Evolutionary conservation across 305 asterid species (phyloP), one percentile per base, ranked within the genome.

Genomic region (Stenogyne calaminthoides): DNA sequence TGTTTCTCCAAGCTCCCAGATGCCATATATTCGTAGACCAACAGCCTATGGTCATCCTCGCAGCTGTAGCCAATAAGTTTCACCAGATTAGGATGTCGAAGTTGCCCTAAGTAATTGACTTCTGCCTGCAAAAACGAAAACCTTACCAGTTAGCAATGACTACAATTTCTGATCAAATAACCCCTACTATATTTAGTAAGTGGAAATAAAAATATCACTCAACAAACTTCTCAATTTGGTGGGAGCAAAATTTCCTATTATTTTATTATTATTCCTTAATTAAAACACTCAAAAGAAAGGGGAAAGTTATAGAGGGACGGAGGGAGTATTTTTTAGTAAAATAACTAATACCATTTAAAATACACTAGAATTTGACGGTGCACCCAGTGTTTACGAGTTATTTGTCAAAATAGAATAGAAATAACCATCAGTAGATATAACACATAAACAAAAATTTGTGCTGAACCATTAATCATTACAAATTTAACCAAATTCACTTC

Each of bases 1-100:
- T 89, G 94, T 72, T 84, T 89, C 84, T 93, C 98, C 76, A 93
- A 79, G 96, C 95, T 93, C 77, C 98, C 97, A 40, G 92, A 87
- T 32, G 89, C 93, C 97, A 93, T 87, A 72, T 88, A 93, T 79
- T 93, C 98, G 78, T 91, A 93, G 34, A 93, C 96, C 87, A 91
- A 76, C 64, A 93, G 83, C 83, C 97, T 83, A 64, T 93, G 97
- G 70, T 88, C 91, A 77, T 81, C 96, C 78, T 89, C 96, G 58
- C 97, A 93, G 90, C 98, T 85, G 67, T 91, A 91, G 64, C 98
- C 97, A 61, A 93, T 86, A 78, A 93, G 88, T 79, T 85, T 93
- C 88, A 93, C 98, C 76, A 93, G 77, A 78, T 93, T 91, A n/a
- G 94, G 78, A 71, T 93, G 98, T 32, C 85, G 84, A 65, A 93